Base-by-base conservation (phyloP, 208 protist species). In the Angomonas deanei region DNA sequence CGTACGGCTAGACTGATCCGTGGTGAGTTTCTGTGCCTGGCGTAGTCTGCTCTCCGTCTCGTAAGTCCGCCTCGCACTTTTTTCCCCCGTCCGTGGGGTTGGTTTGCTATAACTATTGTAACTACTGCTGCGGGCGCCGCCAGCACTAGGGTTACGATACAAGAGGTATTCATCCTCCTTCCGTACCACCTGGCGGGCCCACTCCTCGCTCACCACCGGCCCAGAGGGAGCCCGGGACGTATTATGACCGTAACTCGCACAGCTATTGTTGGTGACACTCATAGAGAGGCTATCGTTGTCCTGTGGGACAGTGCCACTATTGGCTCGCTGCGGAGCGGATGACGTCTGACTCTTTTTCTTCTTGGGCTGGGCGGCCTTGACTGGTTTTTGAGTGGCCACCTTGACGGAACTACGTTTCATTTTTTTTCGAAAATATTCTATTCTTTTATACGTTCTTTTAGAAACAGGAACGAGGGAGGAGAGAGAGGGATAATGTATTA, bases 161-260 rank as follows among this genome's bases (percentile, higher is more conserved):
- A 93, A 70, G 24, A 88, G 63, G 28, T 80, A 72, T 67, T 94
- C 84, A 52, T 94, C 87, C 10, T 76, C 82, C 4, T 74, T 76
- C 46, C 80, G 76, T n/a, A 94, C 68, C 42, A 94, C 71, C 59
- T 74, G 87, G 3, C 84, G 81, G 2, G 87, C 62, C 87, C 87
- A 94, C 61, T 71, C 77, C 64, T 88, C 87, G 26, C 82, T 88
- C 17, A 94, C 68, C 17, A 89, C 70, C 6, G 84, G 87, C 8
- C 64, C 74, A 2, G 53, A 17, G 5, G 3, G 28, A 6, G 32
- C 62, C 64, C 0, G 59, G 57, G 10, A 30, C 47, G 33, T 55
- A n/a, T n/a, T n/a, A n/a, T n/a, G n/a, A n/a, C n/a, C n/a, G 2
- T 2, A 39, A n/a, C n/a, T n/a, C n/a, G 65, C 24, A 26, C 38